A percentile compares a stretch with the other conserved stretches of the same genome.
These are phyloP conservation scores for Saturnispora kantuleensis DNA, from an alignment of 805 yeast genomes.

Conservation along the genomic window DNA sequence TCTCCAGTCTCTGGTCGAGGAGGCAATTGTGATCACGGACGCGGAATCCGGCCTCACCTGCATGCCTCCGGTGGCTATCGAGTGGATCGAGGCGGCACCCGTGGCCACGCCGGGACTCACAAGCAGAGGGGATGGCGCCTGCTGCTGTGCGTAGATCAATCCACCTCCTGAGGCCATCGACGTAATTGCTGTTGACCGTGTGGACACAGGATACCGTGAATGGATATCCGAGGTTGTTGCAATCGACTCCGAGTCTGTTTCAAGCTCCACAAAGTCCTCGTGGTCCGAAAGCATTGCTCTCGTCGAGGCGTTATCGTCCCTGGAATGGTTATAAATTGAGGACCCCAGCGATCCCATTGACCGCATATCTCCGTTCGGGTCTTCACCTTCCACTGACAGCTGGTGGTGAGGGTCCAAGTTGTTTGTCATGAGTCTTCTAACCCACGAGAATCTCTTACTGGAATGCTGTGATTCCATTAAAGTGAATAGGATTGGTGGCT, in stretches of 20 bases:
- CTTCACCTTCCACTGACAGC: too few species aligned
- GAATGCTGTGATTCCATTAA: slow-evolving; percentile 1
- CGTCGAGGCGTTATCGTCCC: background rate
- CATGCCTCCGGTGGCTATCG: background rate
- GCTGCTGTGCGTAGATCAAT: background rate
- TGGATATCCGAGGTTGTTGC: background rate
- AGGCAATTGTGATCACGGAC: slow-evolving; percentile 27
- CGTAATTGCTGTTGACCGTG: slow-evolving; percentile 9
- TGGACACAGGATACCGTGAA: slow-evolving; percentile 6
- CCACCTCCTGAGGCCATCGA: slow-evolving; percentile 6
- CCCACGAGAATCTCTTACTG: slow-evolving; percentile 27
- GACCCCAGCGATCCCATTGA: too few species aligned
- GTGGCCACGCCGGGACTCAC: slow-evolving; percentile 2
- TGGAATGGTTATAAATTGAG: too few species aligned
- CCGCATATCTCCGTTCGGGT: too few species aligned
- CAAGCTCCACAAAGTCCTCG: background rate
- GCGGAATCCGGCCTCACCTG: slow-evolving; percentile 18
- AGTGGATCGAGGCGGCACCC: background rate
- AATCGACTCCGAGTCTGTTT: background rate
- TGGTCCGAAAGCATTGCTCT: slow-evolving; percentile 1
- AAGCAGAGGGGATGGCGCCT: background rate
- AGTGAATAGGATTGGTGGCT: too few species aligned
- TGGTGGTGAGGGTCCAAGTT: slow-evolving; percentile 6
- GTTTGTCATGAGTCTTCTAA: slow-evolving; percentile 26
- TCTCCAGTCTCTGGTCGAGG: slow-evolving; percentile 26